These are phyloP conservation scores for Scenedesmus sp. DNA, from an alignment of 163 green algal species.

Conservation along the genomic window DNA sequence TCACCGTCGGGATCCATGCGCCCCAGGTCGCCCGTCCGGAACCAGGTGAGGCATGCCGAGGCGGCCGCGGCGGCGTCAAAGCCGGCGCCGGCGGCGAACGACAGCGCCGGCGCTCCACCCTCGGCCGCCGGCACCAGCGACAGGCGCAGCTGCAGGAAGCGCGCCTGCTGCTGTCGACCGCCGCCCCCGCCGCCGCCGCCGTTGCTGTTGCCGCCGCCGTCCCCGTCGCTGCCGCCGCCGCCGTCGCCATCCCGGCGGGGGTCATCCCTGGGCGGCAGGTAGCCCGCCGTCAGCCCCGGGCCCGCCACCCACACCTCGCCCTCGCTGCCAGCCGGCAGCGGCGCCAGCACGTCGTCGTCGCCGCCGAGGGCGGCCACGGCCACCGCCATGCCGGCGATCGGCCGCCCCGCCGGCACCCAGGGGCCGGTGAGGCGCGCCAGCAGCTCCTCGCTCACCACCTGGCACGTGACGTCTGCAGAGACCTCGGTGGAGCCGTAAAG, in stretches of 20 bases:
- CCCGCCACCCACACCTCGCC: slow-evolving; percentile 62
- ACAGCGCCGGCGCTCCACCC: neutral
- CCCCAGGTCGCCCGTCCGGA: slow-evolving; percentile 59
- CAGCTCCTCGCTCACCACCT: neutral
- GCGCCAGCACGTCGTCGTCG: neutral
- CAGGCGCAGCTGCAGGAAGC: neutral
- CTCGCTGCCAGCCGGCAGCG: slow-evolving; percentile 13
- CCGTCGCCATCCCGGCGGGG: neutral
- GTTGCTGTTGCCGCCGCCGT: slow-evolving; percentile 6
- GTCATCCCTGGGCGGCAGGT: neutral
- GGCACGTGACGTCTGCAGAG: slow-evolving; percentile 31
- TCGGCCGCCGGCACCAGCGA: neutral
- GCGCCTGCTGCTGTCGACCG: neutral
- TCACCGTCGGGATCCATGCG: slow-evolving; percentile 24
- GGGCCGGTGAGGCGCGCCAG: neutral
- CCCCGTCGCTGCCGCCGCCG: neutral
- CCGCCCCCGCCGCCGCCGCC: slow-evolving; percentile 5
- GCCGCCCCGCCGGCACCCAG: slow-evolving; percentile 18
- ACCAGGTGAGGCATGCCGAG: no score
- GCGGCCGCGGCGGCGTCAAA: no score
- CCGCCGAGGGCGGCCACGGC: neutral
- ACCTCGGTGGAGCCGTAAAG: slow-evolving; percentile 62
- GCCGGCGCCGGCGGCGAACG: neutral
- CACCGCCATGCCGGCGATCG: slow-evolving; percentile 24
- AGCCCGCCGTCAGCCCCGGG: slow-evolving; percentile 43